A percentile compares a stretch with the other conserved stretches of the same genome.
Evolutionary conservation across 202 grass and related monocot genomes (phyloP).

Genomic region (Eragrostis tef): DNA sequence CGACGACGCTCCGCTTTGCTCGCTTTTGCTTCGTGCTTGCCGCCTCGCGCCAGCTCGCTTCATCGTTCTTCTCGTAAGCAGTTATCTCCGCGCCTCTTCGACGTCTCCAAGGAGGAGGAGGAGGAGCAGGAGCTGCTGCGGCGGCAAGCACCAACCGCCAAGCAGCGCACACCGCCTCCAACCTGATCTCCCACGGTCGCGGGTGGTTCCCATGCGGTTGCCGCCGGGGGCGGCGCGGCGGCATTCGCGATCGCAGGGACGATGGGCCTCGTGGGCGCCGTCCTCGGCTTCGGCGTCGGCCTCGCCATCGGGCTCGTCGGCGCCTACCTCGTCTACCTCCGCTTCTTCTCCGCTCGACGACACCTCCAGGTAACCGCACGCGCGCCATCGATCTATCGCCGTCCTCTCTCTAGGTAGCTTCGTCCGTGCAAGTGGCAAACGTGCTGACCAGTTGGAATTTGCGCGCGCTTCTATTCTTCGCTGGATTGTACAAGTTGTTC

Average conservation of each 20-base stretch:
- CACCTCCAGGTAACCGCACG: conserved; percentile 43
- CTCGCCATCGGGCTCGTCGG: conserved; percentile 49
- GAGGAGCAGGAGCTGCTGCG: background rate
- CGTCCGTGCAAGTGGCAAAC: background rate
- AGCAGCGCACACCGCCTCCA: background rate
- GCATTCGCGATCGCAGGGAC: conserved; percentile 1
- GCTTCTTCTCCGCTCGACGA: conserved; percentile 33
- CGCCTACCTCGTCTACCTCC: conserved; percentile 52
- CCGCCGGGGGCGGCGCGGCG: background rate
- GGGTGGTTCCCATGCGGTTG: conserved; percentile 35
- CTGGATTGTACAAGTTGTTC: background rate
- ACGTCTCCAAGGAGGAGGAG: conserved; percentile 35
- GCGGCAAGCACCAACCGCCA: background rate
- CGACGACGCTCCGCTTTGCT: background rate
- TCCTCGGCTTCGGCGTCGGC: conserved; percentile 56
- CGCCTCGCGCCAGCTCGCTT: background rate
- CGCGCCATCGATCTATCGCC: too few relatives aligned
- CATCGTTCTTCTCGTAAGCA: too few relatives aligned
- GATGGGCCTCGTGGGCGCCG: conserved; percentile 52
- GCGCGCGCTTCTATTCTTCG: background rate
- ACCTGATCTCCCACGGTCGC: too few relatives aligned
- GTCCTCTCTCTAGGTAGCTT: too few relatives aligned
- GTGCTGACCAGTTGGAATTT: background rate
- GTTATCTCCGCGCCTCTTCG: too few relatives aligned
- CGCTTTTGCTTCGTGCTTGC: background rate